Evolutionary conservation across 768 basidiomycete species (phyloP), one percentile per base, ranked within the genome.

Genomic region (Phylloporus sp.): DNA sequence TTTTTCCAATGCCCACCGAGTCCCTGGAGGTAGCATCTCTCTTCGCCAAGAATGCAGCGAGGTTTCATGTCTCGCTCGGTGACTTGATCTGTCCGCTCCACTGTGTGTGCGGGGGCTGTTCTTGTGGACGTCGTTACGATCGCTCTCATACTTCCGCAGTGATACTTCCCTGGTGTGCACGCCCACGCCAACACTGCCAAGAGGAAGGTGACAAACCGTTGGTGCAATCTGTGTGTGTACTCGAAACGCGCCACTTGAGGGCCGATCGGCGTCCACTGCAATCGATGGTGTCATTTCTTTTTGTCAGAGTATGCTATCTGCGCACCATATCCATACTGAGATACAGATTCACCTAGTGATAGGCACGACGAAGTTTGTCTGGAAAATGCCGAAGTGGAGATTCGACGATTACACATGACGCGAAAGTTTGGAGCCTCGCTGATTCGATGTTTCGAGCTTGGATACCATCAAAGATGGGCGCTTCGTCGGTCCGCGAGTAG

Each of bases 91-190:
- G 36, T 38, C 36, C 36, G 36, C 36, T 38, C 36, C 36, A 38
- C 20, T 5, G 36, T 38, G 36, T 18, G 20, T 38, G 8, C 20
- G 22, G 36, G 13, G 41, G 31, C 10, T 54, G 41, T 53, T 53
- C 42, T 38, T 18, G 36, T 38, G 36, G 36, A 7, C 9, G 36
- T 5, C 5, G 4, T 38, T 20, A 8, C 22, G 35, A 26, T 35
- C 46, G 34, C 46, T 54, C 40, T 50, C 35, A 46, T 49, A 39
- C 7, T 13, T 32, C 36, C 43, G 38, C 43, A 51, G 49, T 23
- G n/a, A 41, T 28, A 27, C 39, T 20, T 41, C 34, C 34, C 38
- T 49, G 29, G 31, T 13, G 20, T 23, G 22, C 13, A 16, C 24
- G 9, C 32, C 42, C 34, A 16, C 32, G 32, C 15, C 36, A 9